These are phyloP conservation scores for Termitomyces sp. DNA, from an alignment of 768 basidiomycete species.

Conservation along the genomic window DNA sequence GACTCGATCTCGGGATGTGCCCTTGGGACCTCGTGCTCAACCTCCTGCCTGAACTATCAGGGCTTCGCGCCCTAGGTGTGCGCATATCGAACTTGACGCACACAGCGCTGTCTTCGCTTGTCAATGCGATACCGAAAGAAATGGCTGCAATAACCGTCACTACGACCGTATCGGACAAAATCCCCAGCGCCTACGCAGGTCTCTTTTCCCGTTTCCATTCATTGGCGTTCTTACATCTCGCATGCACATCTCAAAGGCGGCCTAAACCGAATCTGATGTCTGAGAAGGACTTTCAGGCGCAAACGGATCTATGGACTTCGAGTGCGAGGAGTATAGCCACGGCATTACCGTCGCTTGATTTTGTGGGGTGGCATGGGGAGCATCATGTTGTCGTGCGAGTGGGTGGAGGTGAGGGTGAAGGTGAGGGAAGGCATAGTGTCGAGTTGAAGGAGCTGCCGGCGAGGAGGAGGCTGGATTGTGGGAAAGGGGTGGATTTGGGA, in stretches of 20 bases:
- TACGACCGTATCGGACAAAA: conserved; percentile 43
- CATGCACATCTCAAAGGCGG: conserved; percentile 38
- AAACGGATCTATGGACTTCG: conserved; percentile 52
- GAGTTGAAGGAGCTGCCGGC: conserved; percentile 61
- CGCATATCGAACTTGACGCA: conserved; percentile 46
- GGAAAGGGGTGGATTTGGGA: conserved; percentile 61
- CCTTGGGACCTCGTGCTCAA: conserved; percentile 56
- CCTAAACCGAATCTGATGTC: conserved; percentile 54
- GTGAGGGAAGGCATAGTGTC: conserved; percentile 15
- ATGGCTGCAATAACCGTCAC: conserved; percentile 54
- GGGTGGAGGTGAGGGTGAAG: conserved; percentile 8
- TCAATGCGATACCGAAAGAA: conserved; percentile 34
- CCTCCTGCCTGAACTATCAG: conserved; percentile 45
- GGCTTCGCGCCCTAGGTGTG: conserved; percentile 54
- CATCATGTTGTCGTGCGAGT: conserved; percentile 58
- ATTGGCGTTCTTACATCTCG: conserved; percentile 58
- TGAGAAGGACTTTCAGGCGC: conserved; percentile 53
- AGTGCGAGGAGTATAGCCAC: conserved; percentile 47
- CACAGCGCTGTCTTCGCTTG: conserved; percentile 30
- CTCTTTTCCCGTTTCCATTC: conserved; percentile 42
- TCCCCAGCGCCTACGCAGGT: conserved; percentile 48
- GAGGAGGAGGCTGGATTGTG: conserved; percentile 54
- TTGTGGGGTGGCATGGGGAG: conserved; percentile 71
- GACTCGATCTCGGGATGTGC: conserved; percentile 60
- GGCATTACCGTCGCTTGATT: conserved; percentile 50